These are phyloP conservation scores for Candolleomyces aberdarensis DNA, from an alignment of 768 basidiomycete species.

Conservation along the genomic window DNA sequence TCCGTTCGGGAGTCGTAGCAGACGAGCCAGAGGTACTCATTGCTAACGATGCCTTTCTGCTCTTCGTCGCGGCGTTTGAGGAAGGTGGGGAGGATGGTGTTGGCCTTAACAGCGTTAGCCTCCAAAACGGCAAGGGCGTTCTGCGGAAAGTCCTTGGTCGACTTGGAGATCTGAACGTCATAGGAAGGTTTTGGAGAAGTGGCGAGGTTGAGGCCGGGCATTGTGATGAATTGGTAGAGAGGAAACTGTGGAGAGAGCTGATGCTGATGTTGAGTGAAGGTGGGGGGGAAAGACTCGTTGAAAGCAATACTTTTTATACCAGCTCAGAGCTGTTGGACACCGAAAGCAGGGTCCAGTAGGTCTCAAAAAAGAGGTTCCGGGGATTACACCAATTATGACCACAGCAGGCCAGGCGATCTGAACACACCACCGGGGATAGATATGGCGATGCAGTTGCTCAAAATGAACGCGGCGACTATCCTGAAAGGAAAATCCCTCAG, in stretches of 20 bases:
- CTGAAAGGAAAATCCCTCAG: background rate
- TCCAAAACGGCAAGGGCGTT: constrained; percentile 35
- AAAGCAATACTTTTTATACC: too few relatives aligned
- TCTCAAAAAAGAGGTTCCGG: background rate
- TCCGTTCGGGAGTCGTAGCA: constrained; percentile 15
- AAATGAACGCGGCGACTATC: background rate
- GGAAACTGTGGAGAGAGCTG: background rate
- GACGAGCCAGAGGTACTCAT: constrained; percentile 34
- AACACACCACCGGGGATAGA: background rate
- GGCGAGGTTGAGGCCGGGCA: background rate
- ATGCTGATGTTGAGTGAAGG: too few relatives aligned
- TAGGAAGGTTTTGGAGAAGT: background rate
- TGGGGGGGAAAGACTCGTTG: too few relatives aligned
- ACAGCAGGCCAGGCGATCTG: background rate
- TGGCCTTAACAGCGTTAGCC: constrained; percentile 35
- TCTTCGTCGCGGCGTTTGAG: constrained; percentile 22
- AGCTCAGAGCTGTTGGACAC: too few relatives aligned
- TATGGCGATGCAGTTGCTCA: background rate
- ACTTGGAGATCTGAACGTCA: constrained; percentile 7
- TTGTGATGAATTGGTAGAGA: background rate
- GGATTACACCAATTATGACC: background rate
- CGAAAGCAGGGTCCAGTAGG: too few relatives aligned
- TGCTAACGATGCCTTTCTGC: constrained; percentile 9
- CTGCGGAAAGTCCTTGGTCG: constrained; percentile 32
- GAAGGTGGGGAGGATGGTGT: constrained; percentile 38